phyloP scores from a whole-genome alignment of 208 protist genomes.

The Acanthamoeba triangularis region DNA sequence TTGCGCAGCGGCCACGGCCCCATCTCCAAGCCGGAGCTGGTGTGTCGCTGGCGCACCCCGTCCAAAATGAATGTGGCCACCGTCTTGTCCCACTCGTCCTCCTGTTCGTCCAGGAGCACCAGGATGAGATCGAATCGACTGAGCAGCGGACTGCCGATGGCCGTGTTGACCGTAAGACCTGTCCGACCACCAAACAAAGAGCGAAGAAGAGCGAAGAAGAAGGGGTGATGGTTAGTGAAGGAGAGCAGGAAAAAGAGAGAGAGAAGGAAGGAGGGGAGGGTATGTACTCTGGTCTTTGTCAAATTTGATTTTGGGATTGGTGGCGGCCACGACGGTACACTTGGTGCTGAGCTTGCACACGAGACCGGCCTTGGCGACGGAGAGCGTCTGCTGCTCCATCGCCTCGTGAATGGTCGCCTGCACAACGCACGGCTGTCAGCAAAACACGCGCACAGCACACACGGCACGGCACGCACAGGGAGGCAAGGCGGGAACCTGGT shows the following conservation, averaged over 20 bases:
- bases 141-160: constrained; percentile 95
- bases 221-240: not conserved
- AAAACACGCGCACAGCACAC: not conserved
- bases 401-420: constrained; percentile 99
- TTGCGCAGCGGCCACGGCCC: constrained; percentile 93
- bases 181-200: constrained; percentile 96
- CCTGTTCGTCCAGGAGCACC: constrained; percentile 62
- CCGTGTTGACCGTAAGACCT: constrained; percentile 96
- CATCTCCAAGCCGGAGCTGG: constrained; percentile 87
- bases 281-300: constrained; percentile 95
- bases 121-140: constrained; percentile 97
- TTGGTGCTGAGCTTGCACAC: constrained; percentile 98
- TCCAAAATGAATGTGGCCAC: not conserved
- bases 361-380: constrained; percentile 99
- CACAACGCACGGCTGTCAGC: constrained; percentile 93
- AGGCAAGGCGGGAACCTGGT: constrained; percentile 99
- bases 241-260: not conserved
- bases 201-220: constrained; percentile 92
- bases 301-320: constrained; percentile 98
- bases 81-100: constrained; percentile 10
- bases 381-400: constrained; percentile 99
- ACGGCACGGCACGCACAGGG: not conserved
- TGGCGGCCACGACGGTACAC: constrained; percentile 98
- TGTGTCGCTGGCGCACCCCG: not conserved
- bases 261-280: not conserved